A percentile compares a stretch with the other conserved stretches of the same genome.
Conservation (phyloP, 169 alveolate species). For the Plasmodium adleri region DNA sequence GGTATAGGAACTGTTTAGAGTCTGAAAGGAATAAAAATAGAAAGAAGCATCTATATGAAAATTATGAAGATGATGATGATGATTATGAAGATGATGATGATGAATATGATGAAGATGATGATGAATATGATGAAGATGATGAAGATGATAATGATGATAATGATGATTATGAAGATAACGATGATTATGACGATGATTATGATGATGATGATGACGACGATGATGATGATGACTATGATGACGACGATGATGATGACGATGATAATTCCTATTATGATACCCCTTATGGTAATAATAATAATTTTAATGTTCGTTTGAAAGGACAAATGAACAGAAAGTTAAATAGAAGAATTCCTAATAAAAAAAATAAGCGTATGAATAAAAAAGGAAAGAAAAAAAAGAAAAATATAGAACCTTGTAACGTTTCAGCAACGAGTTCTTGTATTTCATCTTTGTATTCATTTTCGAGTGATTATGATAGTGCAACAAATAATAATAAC, state of each 20-base stretch:
- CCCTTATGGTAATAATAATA: no score
- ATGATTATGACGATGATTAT: background rate
- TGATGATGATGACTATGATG: background rate
- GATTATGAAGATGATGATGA: background rate
- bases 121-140: slow-evolving; percentile 4
- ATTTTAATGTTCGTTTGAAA: background rate
- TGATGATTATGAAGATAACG: background rate
- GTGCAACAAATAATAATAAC: slow-evolving; percentile 1
- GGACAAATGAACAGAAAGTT: background rate
- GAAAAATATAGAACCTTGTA: slow-evolving; percentile 11
- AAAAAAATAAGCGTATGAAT: background rate
- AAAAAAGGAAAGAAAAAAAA: background rate
- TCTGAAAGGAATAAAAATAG: background rate
- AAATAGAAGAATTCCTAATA: background rate
- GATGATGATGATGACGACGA: background rate
- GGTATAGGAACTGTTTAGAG: background rate
- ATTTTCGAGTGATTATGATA: slow-evolving; percentile 41
- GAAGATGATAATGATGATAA: background rate
- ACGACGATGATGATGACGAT: background rate
- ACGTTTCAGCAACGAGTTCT: slow-evolving; percentile 3
- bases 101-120: slow-evolving; percentile 4
- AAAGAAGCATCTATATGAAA: background rate
- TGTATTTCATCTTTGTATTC: slow-evolving; percentile 38
- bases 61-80: background rate
- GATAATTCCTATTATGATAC: no score